A percentile compares a stretch with the other conserved stretches of the same genome.
Evolutionary conservation across 225 moss, liverwort and hornwort genomes (phyloP).

Genomic region (Neckera pumila): DNA sequence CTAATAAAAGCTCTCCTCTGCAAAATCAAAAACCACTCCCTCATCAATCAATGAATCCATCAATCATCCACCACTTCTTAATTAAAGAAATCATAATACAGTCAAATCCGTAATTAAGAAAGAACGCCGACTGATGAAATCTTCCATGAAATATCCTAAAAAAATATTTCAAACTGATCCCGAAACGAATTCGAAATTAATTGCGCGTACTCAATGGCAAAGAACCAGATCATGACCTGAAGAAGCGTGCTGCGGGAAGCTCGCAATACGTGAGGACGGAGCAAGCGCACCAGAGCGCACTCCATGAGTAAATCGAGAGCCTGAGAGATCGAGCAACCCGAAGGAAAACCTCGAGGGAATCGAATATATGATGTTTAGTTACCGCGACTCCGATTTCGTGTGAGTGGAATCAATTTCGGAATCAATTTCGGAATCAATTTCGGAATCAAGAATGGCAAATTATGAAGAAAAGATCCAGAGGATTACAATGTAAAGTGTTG

Average conservation of each 20-base stretch:
- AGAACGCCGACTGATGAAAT: not conserved
- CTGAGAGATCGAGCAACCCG: not conserved
- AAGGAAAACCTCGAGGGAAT: not conserved
- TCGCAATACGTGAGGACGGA: conserved; percentile 50
- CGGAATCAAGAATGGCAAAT: not conserved
- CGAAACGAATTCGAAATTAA: not conserved
- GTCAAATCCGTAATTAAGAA: not conserved
- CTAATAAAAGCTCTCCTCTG: conserved; percentile 11
- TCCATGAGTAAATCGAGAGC: conserved; percentile 41
- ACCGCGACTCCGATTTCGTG: not conserved
- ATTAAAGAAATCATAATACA: not conserved
- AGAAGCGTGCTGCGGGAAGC: not conserved
- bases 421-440: not conserved
- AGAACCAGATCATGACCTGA: not conserved
- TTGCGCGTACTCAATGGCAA: not conserved
- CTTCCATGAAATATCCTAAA: not conserved
- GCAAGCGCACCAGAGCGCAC: conserved; percentile 61
- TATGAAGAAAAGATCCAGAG: not conserved
- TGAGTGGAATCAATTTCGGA: not conserved
- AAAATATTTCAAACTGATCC: not conserved
- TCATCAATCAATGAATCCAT: not conserved
- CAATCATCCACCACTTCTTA: not conserved
- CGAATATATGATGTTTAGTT: not conserved
- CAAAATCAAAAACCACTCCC: not conserved
- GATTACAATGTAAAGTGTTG: not conserved